Conservation (phyloP, 2,329 filamentous ascomycete genomes). For the Ceratocystiopsis minuta region DNA sequence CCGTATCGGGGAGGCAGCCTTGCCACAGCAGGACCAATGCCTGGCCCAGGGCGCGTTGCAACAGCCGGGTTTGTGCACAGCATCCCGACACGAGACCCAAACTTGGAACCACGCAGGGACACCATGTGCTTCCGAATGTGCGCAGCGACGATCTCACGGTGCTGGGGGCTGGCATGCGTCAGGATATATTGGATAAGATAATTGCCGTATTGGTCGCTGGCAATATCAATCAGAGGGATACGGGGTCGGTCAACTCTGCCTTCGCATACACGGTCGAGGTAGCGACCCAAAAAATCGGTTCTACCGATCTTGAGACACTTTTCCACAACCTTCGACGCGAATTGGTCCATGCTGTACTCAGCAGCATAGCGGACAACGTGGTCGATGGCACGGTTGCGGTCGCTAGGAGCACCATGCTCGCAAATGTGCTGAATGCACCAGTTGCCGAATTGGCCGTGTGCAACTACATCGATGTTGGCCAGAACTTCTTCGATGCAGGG, state of each 20-base stretch:
- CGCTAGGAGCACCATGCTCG: slow-evolving; percentile 79
- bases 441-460: slow-evolving; percentile 95
- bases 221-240: slow-evolving; percentile 94
- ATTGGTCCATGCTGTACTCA: slow-evolving; percentile 98
- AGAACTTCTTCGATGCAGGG: slow-evolving; percentile 95
- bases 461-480: slow-evolving; percentile 84
- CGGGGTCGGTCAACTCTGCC: slow-evolving; percentile 78
- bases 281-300: slow-evolving; percentile 74
- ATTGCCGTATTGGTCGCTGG: slow-evolving; percentile 96
- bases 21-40: slow-evolving; percentile 47
- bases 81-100: slow-evolving; percentile 96
- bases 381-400: slow-evolving; percentile 84
- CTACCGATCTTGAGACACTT: slow-evolving; percentile 97
- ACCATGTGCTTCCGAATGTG: slow-evolving; percentile 99
- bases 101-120: slow-evolving; percentile 92
- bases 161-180: slow-evolving; percentile 69
- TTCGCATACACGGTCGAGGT: slow-evolving; percentile 86
- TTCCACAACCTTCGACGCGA: slow-evolving; percentile 96
- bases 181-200: slow-evolving; percentile 96
- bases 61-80: slow-evolving; percentile 91
- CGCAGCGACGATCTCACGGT: slow-evolving; percentile 79
- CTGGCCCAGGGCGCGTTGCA: slow-evolving; percentile 74
- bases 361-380: slow-evolving; percentile 86
- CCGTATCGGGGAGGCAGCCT: slow-evolving; percentile 43
- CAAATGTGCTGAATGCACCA: slow-evolving; percentile 99